These are phyloP conservation scores for Pestalotiopsis sp. DNA, from an alignment of 2,329 filamentous ascomycete species.

Conservation along the genomic window DNA sequence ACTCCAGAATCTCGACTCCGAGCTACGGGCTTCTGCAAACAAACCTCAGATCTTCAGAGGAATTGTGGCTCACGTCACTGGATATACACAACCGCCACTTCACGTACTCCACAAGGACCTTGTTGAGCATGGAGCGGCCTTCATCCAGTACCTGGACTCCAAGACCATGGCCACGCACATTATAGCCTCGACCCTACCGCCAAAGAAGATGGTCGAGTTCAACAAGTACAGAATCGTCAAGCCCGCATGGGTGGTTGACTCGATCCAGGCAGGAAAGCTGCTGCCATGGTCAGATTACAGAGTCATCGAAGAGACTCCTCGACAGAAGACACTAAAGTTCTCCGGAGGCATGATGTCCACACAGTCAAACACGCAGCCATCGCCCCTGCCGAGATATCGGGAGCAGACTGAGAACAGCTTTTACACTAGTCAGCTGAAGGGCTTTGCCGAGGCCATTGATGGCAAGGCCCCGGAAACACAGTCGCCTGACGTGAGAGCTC, in stretches of 20 bases:
- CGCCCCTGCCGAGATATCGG: conserved; percentile 64
- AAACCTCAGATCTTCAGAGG: conserved; percentile 89
- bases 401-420: conserved; percentile 84
- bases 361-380: conserved; percentile 59
- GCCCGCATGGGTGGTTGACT: conserved; percentile 92
- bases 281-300: conserved; percentile 87
- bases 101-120: conserved; percentile 86
- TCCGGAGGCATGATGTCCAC: conserved; percentile 66
- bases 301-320: conserved; percentile 80
- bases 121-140: conserved; percentile 91
- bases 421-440: conserved; percentile 74
- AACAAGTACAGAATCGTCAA: conserved; percentile 88
- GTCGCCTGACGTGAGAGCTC: neutral
- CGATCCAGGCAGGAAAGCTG: conserved; percentile 77
- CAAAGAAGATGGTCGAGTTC: conserved; percentile 92
- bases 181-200: conserved; percentile 85
- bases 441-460: conserved; percentile 23
- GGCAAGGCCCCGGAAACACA: conserved; percentile 15
- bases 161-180: conserved; percentile 97
- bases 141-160: conserved; percentile 90
- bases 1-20: conserved; percentile 88
- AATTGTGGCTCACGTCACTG: conserved; percentile 88
- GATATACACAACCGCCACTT: conserved; percentile 92
- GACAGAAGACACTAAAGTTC: conserved; percentile 75
- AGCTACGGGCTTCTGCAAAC: conserved; percentile 71